Evolutionary conservation across 2,329 filamentous ascomycete genomes (phyloP).

Genomic region (Talaromyces sp.): DNA sequence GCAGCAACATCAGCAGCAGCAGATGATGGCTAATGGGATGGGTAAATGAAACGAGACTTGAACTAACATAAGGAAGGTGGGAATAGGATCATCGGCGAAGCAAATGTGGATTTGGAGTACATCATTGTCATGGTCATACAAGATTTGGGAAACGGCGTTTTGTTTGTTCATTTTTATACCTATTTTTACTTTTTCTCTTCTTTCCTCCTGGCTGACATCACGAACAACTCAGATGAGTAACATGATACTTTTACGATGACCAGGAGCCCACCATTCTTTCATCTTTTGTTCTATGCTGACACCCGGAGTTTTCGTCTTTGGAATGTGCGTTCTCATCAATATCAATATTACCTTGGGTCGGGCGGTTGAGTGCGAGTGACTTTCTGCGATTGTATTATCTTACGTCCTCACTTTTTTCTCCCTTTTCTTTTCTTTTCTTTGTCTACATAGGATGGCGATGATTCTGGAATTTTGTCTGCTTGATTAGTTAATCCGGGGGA

Average conservation of each 20-base stretch:
- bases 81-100: neutral
- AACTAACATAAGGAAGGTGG: neutral
- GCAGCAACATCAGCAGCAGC: constrained; percentile 35
- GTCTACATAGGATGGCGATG: constrained; percentile 16
- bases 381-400: neutral
- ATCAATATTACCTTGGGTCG: constrained; percentile 18
- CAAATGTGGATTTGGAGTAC: neutral
- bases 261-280: neutral
- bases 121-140: constrained; percentile 9
- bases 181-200: constrained; percentile 17
- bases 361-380: neutral
- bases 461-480: neutral
- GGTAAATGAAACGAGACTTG: constrained; percentile 27
- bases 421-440: constrained; percentile 27
- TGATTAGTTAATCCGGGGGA: neutral
- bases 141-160: neutral
- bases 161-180: constrained; percentile 21
- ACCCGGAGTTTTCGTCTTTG: constrained; percentile 19
- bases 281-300: constrained; percentile 11
- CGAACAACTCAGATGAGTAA: constrained; percentile 1
- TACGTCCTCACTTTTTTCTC: too few species aligned
- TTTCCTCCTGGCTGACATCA: neutral
- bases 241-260: constrained; percentile 10
- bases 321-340: neutral
- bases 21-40: constrained; percentile 43